Conservation (phyloP, 2,329 filamentous ascomycete genomes). For the Trichoderma sp. region DNA sequence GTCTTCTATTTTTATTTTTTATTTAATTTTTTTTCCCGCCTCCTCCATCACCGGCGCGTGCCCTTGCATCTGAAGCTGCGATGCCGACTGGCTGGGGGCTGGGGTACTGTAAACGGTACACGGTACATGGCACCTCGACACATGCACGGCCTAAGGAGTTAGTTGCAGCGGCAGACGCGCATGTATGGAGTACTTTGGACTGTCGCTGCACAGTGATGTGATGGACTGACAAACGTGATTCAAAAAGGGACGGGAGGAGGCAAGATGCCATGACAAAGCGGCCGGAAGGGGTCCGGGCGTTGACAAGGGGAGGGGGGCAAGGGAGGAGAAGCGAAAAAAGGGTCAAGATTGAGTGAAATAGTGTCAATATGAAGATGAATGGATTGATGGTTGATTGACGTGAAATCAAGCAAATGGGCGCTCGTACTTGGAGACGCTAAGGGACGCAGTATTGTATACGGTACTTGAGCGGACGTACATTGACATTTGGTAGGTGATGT, state of each 20-base stretch:
- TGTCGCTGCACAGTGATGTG: slow-evolving; percentile 4
- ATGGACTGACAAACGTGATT: neutral
- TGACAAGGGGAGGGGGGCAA: neutral
- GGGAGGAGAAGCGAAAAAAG: neutral
- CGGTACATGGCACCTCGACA: neutral
- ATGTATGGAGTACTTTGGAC: neutral
- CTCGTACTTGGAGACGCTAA: neutral
- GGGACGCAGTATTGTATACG: too few species aligned
- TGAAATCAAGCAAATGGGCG: neutral
- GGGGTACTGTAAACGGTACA: neutral
- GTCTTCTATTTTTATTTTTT: neutral
- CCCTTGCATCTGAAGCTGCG: neutral
- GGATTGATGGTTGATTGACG: too few species aligned
- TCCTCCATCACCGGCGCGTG: neutral
- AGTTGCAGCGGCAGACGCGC: slow-evolving; percentile 15
- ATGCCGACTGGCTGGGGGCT: neutral
- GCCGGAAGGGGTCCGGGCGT: slow-evolving; percentile 1
- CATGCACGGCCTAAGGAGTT: slow-evolving; percentile 1
- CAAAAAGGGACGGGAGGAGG: neutral
- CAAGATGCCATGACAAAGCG: neutral
- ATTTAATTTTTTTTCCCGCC: neutral
- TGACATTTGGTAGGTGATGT: too few species aligned
- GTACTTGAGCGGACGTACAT: too few species aligned
- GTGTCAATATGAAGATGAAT: neutral
- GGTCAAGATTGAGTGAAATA: neutral